Base-by-base conservation (phyloP, 192 early-diverging fungal species). In the Podila minutissima region DNA sequence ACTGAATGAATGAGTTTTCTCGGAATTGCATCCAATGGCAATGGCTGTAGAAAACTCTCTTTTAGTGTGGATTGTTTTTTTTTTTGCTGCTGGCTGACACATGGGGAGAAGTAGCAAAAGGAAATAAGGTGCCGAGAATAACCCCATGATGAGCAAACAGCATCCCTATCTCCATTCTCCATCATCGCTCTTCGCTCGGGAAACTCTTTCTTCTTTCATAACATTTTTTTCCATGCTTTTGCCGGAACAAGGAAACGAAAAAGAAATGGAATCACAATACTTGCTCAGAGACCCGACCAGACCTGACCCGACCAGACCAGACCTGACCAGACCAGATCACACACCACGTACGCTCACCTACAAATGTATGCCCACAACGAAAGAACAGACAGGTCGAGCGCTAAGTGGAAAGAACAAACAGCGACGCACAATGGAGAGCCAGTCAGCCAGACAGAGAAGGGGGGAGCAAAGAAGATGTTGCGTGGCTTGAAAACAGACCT, bases 51-150 rank as follows among this genome's bases (percentile, higher is more conserved):
- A 46, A 41, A 46, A 46, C 41, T 46, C 41, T 46, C 62, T 64
- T 62, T 63, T 63, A 32, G 2, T 37, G 35, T 37, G 35, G 1
- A 37, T 24, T 13, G 22, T n/a, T 63, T 35, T 33, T 33, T 33
- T 17, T 15, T n/a, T n/a, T n/a, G n/a, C n/a, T 1, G n/a, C 10
- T 53, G 64, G 6, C 4, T 17, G 41, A 46, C 41, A 29, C 15
- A 46, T 33, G 6, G 33, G 59, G 17, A 4, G 29, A 61, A 6
- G n/a, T 8, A 29, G 9, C 22, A 33, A 64, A 17, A 63, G 49
- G 66, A 33, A 58, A 67, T 67, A 67, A 31, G 49, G 50, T 53
- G 31, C 66, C 53, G 66, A 67, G 53, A n/a, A 20, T 32, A 19
- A 3, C 50, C 12, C 53, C 53, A 24, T 55, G 53, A 26, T 24